Percentiles rank a stretch among this genome's conserved stretches.
Evolutionary conservation across 345 rosid genomes (phyloP).

Genomic region (Combretum micranthum): DNA sequence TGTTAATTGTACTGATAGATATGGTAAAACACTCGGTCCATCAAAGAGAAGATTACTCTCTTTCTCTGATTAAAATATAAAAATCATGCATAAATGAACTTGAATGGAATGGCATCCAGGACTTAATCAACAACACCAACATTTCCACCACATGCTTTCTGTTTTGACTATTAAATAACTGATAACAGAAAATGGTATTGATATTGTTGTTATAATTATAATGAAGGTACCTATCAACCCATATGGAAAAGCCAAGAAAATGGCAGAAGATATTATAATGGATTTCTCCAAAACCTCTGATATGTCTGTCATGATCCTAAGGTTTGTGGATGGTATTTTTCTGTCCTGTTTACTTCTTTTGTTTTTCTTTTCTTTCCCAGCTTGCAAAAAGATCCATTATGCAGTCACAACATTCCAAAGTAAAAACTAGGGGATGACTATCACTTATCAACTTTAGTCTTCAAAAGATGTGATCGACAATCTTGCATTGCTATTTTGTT

Average conservation of each 20-base stretch:
- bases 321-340: slow-evolving; percentile 34
- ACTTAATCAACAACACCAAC: too few species aligned
- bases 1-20: too few species aligned
- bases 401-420: too few species aligned
- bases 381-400: too few species aligned
- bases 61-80: too few species aligned
- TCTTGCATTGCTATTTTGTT: background rate
- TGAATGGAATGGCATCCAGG: too few species aligned
- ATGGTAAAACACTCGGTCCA: too few species aligned
- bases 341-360: background rate
- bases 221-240: slow-evolving; percentile 84
- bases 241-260: slow-evolving; percentile 96
- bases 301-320: slow-evolving; percentile 90
- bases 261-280: slow-evolving; percentile 95
- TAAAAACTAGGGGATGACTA: too few species aligned
- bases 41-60: too few species aligned
- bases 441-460: background rate
- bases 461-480: background rate
- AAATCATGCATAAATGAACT: too few species aligned
- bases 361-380: too few species aligned
- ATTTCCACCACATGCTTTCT: background rate
- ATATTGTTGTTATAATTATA: background rate
- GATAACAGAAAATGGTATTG: background rate
- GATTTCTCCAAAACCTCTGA: slow-evolving; percentile 84
- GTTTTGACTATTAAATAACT: background rate